Percentiles rank a stretch among this genome's conserved stretches.
phyloP scores from a whole-genome alignment of 345 rosid genomes.

The Pugionium cornutum region DNA sequence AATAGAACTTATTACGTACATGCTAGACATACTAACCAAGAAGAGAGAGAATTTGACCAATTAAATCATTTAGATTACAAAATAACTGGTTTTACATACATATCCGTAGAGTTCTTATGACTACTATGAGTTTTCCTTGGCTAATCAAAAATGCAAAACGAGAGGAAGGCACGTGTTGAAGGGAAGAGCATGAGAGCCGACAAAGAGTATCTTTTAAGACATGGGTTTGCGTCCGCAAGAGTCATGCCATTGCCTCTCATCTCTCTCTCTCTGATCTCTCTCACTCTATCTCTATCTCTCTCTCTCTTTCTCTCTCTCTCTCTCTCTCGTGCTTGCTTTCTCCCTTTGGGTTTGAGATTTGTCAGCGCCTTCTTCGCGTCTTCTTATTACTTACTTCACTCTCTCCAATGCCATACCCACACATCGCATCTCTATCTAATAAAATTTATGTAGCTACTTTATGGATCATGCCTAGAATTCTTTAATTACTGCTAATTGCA shows the following conservation, averaged over 20 bases:
- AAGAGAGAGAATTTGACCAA: no score
- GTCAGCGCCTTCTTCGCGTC: slow-evolving; percentile 83
- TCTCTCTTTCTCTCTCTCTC: slow-evolving; percentile 18
- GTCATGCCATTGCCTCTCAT: slow-evolving; percentile 35
- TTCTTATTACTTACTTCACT: slow-evolving; percentile 35
- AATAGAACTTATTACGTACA: background rate
- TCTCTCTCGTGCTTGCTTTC: slow-evolving; percentile 42
- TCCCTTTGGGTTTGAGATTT: slow-evolving; percentile 44
- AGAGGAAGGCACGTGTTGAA: slow-evolving; percentile 40
- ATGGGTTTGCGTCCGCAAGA: slow-evolving; percentile 49
- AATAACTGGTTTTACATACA: background rate
- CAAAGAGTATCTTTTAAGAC: slow-evolving; percentile 69
- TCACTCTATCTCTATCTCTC: slow-evolving; percentile 16
- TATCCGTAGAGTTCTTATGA: no score
- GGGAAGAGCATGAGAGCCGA: slow-evolving; percentile 46
- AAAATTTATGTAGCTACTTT: slow-evolving; percentile 8
- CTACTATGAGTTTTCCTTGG: background rate
- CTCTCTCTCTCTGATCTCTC: slow-evolving; percentile 21
- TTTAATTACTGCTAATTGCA: background rate
- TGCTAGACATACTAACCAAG: background rate
- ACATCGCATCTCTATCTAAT: background rate
- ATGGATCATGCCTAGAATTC: slow-evolving; percentile 3
- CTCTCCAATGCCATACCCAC: slow-evolving; percentile 35
- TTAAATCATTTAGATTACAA: background rate
- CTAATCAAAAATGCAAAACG: slow-evolving; percentile 16